Percentiles rank a stretch among this genome's conserved stretches.
These are phyloP conservation scores for Mucor mucedo DNA, from an alignment of 371 early-diverging fungal genomes.

Conservation along the genomic window DNA sequence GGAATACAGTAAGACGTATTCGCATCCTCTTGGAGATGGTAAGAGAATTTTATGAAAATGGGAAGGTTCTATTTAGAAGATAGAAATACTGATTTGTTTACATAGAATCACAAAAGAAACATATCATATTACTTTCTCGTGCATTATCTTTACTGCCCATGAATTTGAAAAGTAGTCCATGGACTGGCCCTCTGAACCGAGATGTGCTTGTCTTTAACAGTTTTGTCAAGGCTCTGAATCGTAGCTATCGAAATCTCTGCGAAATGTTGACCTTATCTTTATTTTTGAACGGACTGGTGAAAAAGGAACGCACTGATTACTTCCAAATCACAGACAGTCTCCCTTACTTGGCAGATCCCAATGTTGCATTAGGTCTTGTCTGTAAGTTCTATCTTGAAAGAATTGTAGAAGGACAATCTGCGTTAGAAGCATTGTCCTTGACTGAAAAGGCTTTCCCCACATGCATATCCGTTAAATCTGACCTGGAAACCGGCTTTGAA, in stretches of 20 bases:
- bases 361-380: slow-evolving; percentile 60
- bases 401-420: slow-evolving; percentile 28
- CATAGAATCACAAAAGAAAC: slow-evolving; percentile 22
- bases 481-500: slow-evolving; percentile 51
- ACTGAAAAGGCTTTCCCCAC: slow-evolving; percentile 51
- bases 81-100: not conserved
- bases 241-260: slow-evolving; percentile 64
- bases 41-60: slow-evolving; percentile 17
- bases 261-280: slow-evolving; percentile 67
- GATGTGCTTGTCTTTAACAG: slow-evolving; percentile 80
- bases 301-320: slow-evolving; percentile 59
- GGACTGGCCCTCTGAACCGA: slow-evolving; percentile 73
- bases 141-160: slow-evolving; percentile 61
- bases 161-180: slow-evolving; percentile 52
- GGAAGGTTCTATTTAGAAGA: not conserved
- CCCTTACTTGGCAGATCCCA: slow-evolving; percentile 57
- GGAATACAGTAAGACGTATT: slow-evolving; percentile 58
- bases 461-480: slow-evolving; percentile 44
- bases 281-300: slow-evolving; percentile 55
- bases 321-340: slow-evolving; percentile 56
- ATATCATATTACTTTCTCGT: slow-evolving; percentile 53
- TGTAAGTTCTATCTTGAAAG: slow-evolving; percentile 54
- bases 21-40: slow-evolving; percentile 48
- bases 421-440: slow-evolving; percentile 28
- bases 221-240: slow-evolving; percentile 63